Percentiles rank a stretch among this genome's conserved stretches.
These are phyloP conservation scores for Hortaea werneckii DNA, from an alignment of 2,329 filamentous ascomycete genomes.

Conservation along the genomic window DNA sequence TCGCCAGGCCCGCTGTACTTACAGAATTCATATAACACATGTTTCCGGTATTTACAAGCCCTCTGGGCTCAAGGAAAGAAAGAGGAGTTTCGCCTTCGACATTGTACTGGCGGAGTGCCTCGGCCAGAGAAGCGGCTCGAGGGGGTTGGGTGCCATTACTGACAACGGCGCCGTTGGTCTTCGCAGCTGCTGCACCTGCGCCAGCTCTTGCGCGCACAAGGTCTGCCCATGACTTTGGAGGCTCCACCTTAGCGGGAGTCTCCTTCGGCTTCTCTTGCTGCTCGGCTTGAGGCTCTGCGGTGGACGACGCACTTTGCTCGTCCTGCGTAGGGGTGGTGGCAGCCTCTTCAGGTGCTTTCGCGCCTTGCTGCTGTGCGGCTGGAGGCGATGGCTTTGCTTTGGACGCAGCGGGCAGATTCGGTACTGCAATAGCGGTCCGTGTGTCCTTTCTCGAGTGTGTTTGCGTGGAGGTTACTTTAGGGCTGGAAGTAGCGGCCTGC, in stretches of 20 bases:
- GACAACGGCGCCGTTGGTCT: constrained; percentile 4
- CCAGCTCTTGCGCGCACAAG: constrained; percentile 41
- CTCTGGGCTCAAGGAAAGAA: constrained; percentile 81
- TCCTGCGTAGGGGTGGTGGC: constrained; percentile 6
- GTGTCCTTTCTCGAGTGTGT: constrained; percentile 30
- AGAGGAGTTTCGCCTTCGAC: constrained; percentile 56
- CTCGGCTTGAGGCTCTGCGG: background rate
- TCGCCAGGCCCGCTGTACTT: constrained; percentile 28
- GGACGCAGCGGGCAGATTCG: constrained; percentile 41
- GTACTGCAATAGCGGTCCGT: constrained; percentile 38
- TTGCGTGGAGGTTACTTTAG: constrained; percentile 23
- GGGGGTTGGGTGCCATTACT: constrained; percentile 31
- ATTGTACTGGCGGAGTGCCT: constrained; percentile 65
- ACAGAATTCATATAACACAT: constrained; percentile 99
- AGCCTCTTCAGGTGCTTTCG: constrained; percentile 5
- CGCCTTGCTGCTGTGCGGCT: constrained; percentile 24
- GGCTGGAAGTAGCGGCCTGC: constrained; percentile 18
- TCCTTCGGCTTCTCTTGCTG: constrained; percentile 29
- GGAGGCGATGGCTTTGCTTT: constrained; percentile 32
- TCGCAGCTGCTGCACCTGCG: constrained; percentile 20
- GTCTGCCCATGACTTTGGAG: constrained; percentile 55
- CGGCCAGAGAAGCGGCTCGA: constrained; percentile 49
- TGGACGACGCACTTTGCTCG: background rate
- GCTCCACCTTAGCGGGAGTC: constrained; percentile 32
- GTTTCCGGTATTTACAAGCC: constrained; percentile 92